Evolutionary conservation across 257 asterid genomes (phyloP).

Genomic region (Oldenlandia corymbosa): DNA sequence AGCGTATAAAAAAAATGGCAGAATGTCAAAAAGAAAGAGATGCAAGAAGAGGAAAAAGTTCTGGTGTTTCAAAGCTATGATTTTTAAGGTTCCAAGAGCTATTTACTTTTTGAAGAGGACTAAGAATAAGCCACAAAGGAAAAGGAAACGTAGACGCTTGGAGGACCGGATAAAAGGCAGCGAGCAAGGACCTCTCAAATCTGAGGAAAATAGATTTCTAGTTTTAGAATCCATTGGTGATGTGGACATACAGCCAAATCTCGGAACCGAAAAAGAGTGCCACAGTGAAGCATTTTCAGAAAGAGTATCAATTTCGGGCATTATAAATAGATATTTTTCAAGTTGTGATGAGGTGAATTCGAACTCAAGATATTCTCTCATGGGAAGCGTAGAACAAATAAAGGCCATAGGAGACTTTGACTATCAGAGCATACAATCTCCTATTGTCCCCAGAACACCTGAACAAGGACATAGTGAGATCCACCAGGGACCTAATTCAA

Average conservation of each 20-base stretch:
- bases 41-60: conserved; percentile 14
- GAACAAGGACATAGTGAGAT: conserved; percentile 1
- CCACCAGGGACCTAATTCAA: conserved; percentile 7
- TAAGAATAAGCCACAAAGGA: conserved; percentile 14
- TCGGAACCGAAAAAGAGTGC: conserved; percentile 18
- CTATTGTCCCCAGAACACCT: conserved; percentile 14
- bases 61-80: conserved; percentile 12
- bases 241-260: conserved; percentile 5
- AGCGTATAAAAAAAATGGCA: conserved; percentile 13
- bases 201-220: conserved; percentile 10
- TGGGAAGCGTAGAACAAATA: conserved; percentile 11
- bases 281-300: conserved; percentile 36
- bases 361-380: conserved; percentile 10
- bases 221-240: conserved; percentile 7
- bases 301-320: conserved; percentile 48
- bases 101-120: conserved; percentile 15
- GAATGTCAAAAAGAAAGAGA: conserved; percentile 22
- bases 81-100: conserved; percentile 13
- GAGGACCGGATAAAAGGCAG: no score
- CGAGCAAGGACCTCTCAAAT: conserved; percentile 3
- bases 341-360: conserved; percentile 51
- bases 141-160: conserved; percentile 12
- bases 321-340: conserved; percentile 55
- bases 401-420: conserved; percentile 8
- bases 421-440: conserved; percentile 8